These are phyloP conservation scores for Phytophthora rubi DNA, from an alignment of 352 stramenopile species.

Conservation along the genomic window DNA sequence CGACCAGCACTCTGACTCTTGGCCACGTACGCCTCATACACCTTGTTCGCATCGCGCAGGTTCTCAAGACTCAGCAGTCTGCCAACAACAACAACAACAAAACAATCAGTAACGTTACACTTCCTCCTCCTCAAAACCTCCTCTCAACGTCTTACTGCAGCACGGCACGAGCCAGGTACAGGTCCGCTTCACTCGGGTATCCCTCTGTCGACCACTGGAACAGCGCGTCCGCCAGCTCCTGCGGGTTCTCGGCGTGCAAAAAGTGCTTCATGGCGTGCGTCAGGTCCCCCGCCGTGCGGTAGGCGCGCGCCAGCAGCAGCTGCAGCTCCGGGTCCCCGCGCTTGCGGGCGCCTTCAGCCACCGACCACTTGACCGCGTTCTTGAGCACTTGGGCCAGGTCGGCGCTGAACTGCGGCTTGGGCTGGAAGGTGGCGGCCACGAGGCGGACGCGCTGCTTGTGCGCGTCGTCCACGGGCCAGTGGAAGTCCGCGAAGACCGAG, in stretches of 20 bases:
- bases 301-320: slow-evolving; percentile 65
- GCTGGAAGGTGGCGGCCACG: slow-evolving; percentile 66
- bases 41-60: slow-evolving; percentile 83
- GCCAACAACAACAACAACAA: neutral
- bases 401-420: slow-evolving; percentile 71
- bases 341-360: slow-evolving; percentile 70
- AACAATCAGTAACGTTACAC: neutral
- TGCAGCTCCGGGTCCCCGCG: slow-evolving; percentile 81
- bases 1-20: slow-evolving; percentile 50
- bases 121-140: slow-evolving; percentile 7
- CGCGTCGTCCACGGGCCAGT: slow-evolving; percentile 70
- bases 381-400: slow-evolving; percentile 78
- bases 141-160: slow-evolving; percentile 65
- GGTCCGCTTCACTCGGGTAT: slow-evolving; percentile 82
- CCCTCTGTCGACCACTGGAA: slow-evolving; percentile 78
- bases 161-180: slow-evolving; percentile 78
- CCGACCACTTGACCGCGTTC: slow-evolving; percentile 86
- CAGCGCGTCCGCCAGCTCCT: slow-evolving; percentile 72
- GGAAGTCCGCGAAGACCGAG: slow-evolving; percentile 73
- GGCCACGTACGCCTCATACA: slow-evolving; percentile 72
- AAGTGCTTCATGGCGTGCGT: slow-evolving; percentile 80
- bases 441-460: slow-evolving; percentile 74
- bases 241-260: slow-evolving; percentile 74
- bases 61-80: slow-evolving; percentile 87
- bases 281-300: slow-evolving; percentile 61